A percentile compares a stretch with the other conserved stretches of the same genome.
Evolutionary conservation across 2,329 filamentous ascomycete species (phyloP).

Genomic region (Claviceps humidiphila): DNA sequence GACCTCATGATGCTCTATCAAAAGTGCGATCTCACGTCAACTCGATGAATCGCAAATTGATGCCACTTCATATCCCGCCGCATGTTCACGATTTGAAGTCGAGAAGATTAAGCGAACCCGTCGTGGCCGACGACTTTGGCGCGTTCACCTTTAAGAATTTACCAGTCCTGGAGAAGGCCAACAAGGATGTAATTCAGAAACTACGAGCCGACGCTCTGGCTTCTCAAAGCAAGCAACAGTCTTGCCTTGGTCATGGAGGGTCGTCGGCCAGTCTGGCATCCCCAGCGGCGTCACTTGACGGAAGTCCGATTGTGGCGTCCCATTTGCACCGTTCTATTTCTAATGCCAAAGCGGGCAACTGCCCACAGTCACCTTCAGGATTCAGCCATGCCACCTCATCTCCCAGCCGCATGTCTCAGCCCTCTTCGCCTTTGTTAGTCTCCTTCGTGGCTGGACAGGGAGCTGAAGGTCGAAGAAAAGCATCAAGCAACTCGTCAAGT

Average conservation of each 20-base stretch:
- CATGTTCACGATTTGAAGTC: slow-evolving; percentile 87
- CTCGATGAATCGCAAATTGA: slow-evolving; percentile 74
- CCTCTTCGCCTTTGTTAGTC: slow-evolving; percentile 68
- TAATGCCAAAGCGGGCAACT: slow-evolving; percentile 61
- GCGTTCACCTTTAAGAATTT: slow-evolving; percentile 96
- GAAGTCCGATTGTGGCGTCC: slow-evolving; percentile 69
- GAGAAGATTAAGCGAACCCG: slow-evolving; percentile 79
- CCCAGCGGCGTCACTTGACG: slow-evolving; percentile 61
- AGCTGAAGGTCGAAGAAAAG: slow-evolving; percentile 70
- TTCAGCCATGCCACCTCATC: slow-evolving; percentile 72
- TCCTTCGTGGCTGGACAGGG: slow-evolving; percentile 83
- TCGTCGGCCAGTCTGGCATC: slow-evolving; percentile 32
- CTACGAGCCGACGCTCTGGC: slow-evolving; percentile 81
- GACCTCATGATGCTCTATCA: slow-evolving; percentile 89
- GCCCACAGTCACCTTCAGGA: slow-evolving; percentile 77
- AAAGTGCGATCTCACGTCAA: slow-evolving; percentile 78
- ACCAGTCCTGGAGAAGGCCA: slow-evolving; percentile 90
- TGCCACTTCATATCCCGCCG: slow-evolving; percentile 91
- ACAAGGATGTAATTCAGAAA: slow-evolving; percentile 97
- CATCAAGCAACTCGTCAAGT: slow-evolving; percentile 76
- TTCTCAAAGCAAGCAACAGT: slow-evolving; percentile 40
- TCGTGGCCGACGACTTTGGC: slow-evolving; percentile 83
- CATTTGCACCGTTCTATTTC: slow-evolving; percentile 73
- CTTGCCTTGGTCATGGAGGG: slow-evolving; percentile 29
- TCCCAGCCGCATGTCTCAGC: slow-evolving; percentile 64